Evolutionary conservation across 2,329 filamentous ascomycete genomes (phyloP).

Genomic region (Venturia aucupariae): DNA sequence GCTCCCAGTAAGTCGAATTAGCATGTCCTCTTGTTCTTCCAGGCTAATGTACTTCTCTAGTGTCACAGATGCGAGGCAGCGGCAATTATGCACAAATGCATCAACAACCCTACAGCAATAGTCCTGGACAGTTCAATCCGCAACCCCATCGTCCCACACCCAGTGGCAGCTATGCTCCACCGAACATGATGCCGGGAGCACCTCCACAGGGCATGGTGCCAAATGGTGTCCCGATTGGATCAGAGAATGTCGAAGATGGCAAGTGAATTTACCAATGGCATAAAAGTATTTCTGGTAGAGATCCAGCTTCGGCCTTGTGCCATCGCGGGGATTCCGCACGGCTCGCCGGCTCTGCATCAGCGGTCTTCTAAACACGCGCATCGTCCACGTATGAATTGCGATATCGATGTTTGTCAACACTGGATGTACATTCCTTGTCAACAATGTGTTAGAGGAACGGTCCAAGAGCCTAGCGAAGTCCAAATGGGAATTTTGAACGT

Average conservation of each 20-base stretch:
- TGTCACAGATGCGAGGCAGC: not conserved
- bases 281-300: slow-evolving; percentile 5
- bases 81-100: slow-evolving; percentile 7
- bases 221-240: slow-evolving; percentile 25
- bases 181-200: slow-evolving; percentile 25
- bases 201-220: slow-evolving; percentile 31
- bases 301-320: slow-evolving; percentile 2
- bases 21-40: not conserved
- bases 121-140: slow-evolving; percentile 25
- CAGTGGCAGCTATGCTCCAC: slow-evolving; percentile 31
- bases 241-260: slow-evolving; percentile 26
- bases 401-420: not conserved
- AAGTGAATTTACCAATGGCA: slow-evolving; percentile 24
- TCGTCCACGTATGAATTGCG: not conserved
- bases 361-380: not conserved
- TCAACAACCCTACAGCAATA: slow-evolving; percentile 9
- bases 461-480: not conserved
- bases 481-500: not conserved
- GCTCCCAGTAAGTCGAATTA: slow-evolving; percentile 57
- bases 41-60: not conserved
- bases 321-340: slow-evolving; percentile 9
- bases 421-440: not conserved
- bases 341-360: not conserved
- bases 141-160: slow-evolving; percentile 33
- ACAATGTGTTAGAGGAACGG: not conserved